phyloP scores from a whole-genome alignment of 306 rosid species.

The Betula pendula region DNA sequence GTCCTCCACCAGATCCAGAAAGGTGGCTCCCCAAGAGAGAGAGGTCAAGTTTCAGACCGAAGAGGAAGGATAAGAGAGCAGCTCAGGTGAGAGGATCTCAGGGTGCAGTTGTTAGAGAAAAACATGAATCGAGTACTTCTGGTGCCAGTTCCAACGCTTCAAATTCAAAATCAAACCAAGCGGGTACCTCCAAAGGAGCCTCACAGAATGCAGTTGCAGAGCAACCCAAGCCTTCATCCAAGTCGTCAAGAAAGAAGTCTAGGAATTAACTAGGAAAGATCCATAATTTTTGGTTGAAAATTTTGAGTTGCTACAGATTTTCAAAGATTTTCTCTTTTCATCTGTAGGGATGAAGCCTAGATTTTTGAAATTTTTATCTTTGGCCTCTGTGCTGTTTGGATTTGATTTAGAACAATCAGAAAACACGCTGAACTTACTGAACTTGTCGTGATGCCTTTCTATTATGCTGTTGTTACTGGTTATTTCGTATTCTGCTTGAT shows the following conservation, averaged over 20 bases:
- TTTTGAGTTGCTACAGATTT: constrained; percentile 20
- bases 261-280: constrained; percentile 48
- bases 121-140: constrained; percentile 57
- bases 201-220: constrained; percentile 53
- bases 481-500: no score
- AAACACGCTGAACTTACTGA: background rate
- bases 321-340: constrained; percentile 25
- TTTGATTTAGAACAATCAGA: constrained; percentile 3
- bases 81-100: constrained; percentile 98
- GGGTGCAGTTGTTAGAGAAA: constrained; percentile 86
- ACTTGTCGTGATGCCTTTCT: background rate
- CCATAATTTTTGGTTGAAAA: constrained; percentile 16
- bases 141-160: constrained; percentile 49
- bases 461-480: no score
- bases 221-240: constrained; percentile 61
- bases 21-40: constrained; percentile 99
- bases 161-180: constrained; percentile 65
- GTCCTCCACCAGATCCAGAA: constrained; percentile 98
- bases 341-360: constrained; percentile 18
- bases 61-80: constrained; percentile 96
- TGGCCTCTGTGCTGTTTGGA: constrained; percentile 8
- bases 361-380: constrained; percentile 10
- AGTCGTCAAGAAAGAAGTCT: constrained; percentile 78
- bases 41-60: constrained; percentile 91
- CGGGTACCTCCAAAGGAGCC: constrained; percentile 56